Base-by-base conservation (phyloP, 768 basidiomycete genomes). In the Psilocybe cubensis region DNA sequence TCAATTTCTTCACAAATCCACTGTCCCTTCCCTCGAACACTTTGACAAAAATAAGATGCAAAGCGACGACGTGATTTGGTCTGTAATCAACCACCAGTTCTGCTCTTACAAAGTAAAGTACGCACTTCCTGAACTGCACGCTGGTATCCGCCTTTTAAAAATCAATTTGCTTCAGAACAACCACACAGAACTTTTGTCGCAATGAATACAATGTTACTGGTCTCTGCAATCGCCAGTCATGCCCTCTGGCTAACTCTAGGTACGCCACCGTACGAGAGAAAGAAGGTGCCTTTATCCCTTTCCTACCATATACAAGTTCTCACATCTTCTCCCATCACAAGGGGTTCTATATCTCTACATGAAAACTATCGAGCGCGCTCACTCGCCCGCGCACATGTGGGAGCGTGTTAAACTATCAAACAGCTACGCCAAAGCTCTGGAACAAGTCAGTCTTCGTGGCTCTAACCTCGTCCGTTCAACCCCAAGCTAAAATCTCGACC, bases 81-180 rank as follows among this genome's bases (percentile, higher is more conserved):
- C 88, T 18, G 92, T 95, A 27, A 94, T 96, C 70, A 94, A 93
- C 74, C 83, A 85, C 55, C 93, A 94, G 66, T 98, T 98, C 73
- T 99, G 97, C 79, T 97, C 96, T 0, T 99, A 96, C 76, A 98
- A 98, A 91, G 96, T 99, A 81, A 98, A 96, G 96, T 96, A 65
- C 70, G 92, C 79, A 9, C 44, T 3, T 8, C 14, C 21, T n/a
- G n/a, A n/a, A n/a, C n/a, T n/a, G n/a, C n/a, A n/a, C 42, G n/a
- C 27, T 17, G 24, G 12, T 50, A 31, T 56, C 44, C 28, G 41
- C 27, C 12, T 38, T 38, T 23, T 18, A 23, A 31, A 29, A 24
- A 61, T 59, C 51, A 64, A 52, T 54, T 63, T 52, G 47, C 17
- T 29, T 14, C 70, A 96, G 95, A 74, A 96, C 96, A 0, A 79